These are phyloP conservation scores for Botryotinia globosa DNA, from an alignment of 2,329 filamentous ascomycete species.

Conservation along the genomic window DNA sequence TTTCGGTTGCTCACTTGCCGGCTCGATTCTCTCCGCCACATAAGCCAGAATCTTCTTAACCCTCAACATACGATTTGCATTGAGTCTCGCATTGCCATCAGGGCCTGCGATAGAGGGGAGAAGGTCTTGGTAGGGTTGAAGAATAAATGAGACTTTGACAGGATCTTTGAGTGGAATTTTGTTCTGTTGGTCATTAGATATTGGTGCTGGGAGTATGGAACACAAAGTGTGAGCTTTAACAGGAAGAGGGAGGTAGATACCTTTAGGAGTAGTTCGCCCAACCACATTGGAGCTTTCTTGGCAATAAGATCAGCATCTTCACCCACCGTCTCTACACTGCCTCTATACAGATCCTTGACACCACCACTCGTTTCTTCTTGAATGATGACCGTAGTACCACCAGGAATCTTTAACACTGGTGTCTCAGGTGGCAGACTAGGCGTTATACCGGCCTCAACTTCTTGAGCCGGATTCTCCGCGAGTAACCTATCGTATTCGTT, in stretches of 20 bases:
- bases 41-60: slow-evolving; percentile 94
- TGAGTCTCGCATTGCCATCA: slow-evolving; percentile 84
- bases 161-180: slow-evolving; percentile 83
- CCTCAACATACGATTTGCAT: slow-evolving; percentile 94
- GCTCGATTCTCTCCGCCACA: slow-evolving; percentile 86
- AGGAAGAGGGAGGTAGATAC: slow-evolving; percentile 43
- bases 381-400: slow-evolving; percentile 64
- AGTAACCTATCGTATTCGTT: slow-evolving; percentile 70
- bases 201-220: not conserved
- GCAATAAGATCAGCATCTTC: slow-evolving; percentile 80
- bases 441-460: slow-evolving; percentile 61
- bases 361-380: slow-evolving; percentile 67
- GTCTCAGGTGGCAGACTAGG: slow-evolving; percentile 72
- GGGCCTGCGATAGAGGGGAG: slow-evolving; percentile 71
- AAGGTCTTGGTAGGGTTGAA: slow-evolving; percentile 74
- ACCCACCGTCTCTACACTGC: slow-evolving; percentile 76
- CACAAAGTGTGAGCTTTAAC: not conserved
- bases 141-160: slow-evolving; percentile 90
- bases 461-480: slow-evolving; percentile 51
- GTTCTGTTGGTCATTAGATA: slow-evolving; percentile 53
- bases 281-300: slow-evolving; percentile 83
- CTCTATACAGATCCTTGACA: slow-evolving; percentile 83
- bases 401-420: slow-evolving; percentile 70
- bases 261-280: slow-evolving; percentile 79
- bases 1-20: slow-evolving; percentile 57